Percentiles rank a stretch among this genome's conserved stretches.
Evolutionary conservation across 805 yeast genomes (phyloP).

Genomic region (Saccharomycopsis oosterbeekiorum): DNA sequence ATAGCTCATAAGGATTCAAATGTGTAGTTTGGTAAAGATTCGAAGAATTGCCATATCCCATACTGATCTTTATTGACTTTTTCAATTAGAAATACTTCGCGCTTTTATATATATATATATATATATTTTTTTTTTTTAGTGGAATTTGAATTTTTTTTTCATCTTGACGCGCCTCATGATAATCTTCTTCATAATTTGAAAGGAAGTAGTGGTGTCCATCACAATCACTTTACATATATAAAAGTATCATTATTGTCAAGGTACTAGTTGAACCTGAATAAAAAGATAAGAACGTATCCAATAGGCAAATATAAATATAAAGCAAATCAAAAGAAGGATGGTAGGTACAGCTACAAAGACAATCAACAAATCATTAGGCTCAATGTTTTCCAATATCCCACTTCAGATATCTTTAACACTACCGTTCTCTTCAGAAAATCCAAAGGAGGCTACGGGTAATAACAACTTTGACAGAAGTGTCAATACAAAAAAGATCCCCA

Average conservation of each 20-base stretch:
- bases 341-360: background rate
- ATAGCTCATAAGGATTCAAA: too few species aligned
- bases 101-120: too few species aligned
- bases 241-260: too few species aligned
- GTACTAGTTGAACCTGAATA: too few species aligned
- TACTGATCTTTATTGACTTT: too few species aligned
- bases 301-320: too few species aligned
- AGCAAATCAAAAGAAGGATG: background rate
- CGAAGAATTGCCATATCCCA: too few species aligned
- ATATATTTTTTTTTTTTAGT: background rate
- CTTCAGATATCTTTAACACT: slow-evolving; percentile 12
- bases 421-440: slow-evolving; percentile 1
- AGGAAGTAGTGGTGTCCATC: background rate
- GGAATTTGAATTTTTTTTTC: background rate
- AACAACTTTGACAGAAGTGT: background rate
- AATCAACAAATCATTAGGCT: background rate
- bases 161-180: background rate
- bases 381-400: slow-evolving; percentile 11
- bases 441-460: background rate
- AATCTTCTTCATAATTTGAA: background rate
- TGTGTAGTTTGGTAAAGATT: too few species aligned
- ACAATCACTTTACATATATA: too few species aligned
- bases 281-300: too few species aligned
- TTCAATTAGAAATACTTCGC: too few species aligned
- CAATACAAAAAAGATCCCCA: slow-evolving; percentile 24